Conservation (phyloP, 805 yeast species). For the Hanseniaspora pseudoguilliermondii region DNA sequence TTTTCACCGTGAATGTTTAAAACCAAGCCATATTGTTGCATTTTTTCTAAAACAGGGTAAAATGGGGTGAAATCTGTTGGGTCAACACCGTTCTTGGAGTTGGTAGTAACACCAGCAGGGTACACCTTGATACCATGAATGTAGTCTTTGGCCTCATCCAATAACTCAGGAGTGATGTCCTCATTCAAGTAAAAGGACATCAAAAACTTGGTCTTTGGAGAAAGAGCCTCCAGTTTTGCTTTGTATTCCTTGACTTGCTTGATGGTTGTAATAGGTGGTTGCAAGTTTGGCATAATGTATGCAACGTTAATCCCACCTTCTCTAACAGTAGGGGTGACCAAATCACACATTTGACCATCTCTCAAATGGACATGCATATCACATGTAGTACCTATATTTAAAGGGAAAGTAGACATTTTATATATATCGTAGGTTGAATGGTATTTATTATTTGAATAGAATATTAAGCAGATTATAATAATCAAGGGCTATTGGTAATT, state of each 20-base stretch:
- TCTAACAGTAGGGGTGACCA: constrained; percentile 78
- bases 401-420: constrained; percentile 17
- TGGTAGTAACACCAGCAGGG: constrained; percentile 99
- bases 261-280: constrained; percentile 78
- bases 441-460: background rate
- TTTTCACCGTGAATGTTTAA: constrained; percentile 93
- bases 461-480: background rate
- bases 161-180: constrained; percentile 73
- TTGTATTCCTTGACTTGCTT: constrained; percentile 63
- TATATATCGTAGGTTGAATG: background rate
- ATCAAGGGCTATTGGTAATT: too few species aligned
- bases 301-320: constrained; percentile 87
- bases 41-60: constrained; percentile 79
- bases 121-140: constrained; percentile 88
- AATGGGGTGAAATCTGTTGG: constrained; percentile 81
- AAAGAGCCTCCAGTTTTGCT: constrained; percentile 42
- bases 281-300: constrained; percentile 90
- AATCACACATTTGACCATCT: constrained; percentile 85
- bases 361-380: constrained; percentile 96
- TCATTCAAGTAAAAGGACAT: constrained; percentile 80
- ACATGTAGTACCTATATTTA: constrained; percentile 58
- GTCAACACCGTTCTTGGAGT: constrained; percentile 81
- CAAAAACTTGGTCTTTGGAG: constrained; percentile 75
- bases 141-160: constrained; percentile 63
- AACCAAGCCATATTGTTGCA: constrained; percentile 66